A percentile compares a stretch with the other conserved stretches of the same genome.
Evolutionary conservation across 2,329 filamentous ascomycete species (phyloP).

Genomic region (Tolypocladium ovalisporum): DNA sequence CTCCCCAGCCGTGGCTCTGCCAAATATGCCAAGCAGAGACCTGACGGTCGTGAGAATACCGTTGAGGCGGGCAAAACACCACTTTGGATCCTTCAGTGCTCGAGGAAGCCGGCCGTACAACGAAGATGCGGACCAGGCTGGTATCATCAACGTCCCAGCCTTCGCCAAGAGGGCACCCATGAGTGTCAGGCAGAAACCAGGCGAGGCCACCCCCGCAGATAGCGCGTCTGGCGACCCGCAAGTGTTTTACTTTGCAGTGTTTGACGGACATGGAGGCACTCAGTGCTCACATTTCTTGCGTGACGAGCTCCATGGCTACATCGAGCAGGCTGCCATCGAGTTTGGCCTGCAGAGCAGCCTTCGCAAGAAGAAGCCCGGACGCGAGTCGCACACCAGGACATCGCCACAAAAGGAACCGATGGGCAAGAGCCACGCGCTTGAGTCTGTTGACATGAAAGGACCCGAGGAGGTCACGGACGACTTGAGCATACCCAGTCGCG

Average conservation of each 20-base stretch:
- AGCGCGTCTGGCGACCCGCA: conserved; percentile 82
- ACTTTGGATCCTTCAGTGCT: conserved; percentile 73
- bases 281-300: conserved; percentile 82
- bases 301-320: conserved; percentile 76
- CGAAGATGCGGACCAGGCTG: conserved; percentile 89
- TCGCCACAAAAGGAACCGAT: conserved; percentile 6
- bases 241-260: conserved; percentile 94
- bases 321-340: conserved; percentile 66
- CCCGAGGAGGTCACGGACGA: conserved; percentile 31
- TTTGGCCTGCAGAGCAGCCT: conserved; percentile 75
- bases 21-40: conserved; percentile 55
- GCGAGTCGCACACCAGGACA: conserved; percentile 5
- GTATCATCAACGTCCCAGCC: conserved; percentile 83
- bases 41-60: conserved; percentile 93
- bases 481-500: conserved; percentile 19
- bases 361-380: conserved; percentile 28
- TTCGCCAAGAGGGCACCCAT: conserved; percentile 79
- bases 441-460: conserved; percentile 36
- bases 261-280: conserved; percentile 86
- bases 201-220: conserved; percentile 58
- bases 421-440: conserved; percentile 15
- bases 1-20: conserved; percentile 47
- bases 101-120: conserved; percentile 81
- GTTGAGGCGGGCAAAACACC: conserved; percentile 85
- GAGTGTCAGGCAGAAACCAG: conserved; percentile 39